Evolutionary conservation across 169 alveolate genomes (phyloP), one percentile per base, ranked within the genome.

Genomic region (Amoebophrya sp.): DNA sequence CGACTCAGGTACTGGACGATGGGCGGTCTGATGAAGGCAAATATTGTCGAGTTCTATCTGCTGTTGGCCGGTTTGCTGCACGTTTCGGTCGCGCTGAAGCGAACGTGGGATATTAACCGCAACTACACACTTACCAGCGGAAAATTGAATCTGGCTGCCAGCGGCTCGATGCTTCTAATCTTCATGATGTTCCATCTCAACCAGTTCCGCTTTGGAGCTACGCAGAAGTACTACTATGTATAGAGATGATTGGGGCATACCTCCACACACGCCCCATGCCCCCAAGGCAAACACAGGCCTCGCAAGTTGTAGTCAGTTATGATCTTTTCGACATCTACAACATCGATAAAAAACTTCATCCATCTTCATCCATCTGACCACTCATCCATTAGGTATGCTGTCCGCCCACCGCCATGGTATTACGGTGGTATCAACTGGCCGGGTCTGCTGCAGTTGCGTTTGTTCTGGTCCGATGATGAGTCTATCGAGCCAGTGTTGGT

Each of bases 131-230:
- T n/a, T n/a, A 78, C 54, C 53, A n/a, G n/a, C 78, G 54, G 54
- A 40, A 76, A 41, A 54, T 91, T 92, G 36, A 83, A 89, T 65
- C 65, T 92, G 78, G 90, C 91, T 34, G 29, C 89, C 92, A 39
- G 92, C 89, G 93, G 93, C 89, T 24, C 78, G 89, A 38, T 18
- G 29, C 93, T 92, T 47, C 89, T 92, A 41, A 77, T 90, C 89
- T 92, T 92, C 93, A 89, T 92, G 90, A 55, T 76, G 47, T 41
- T 92, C 92, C 93, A 92, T 89, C 93, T 92, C 77, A 78, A 41
- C 90, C 93, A 92, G 93, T 89, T 83, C 93, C 92, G 92, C 92
- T 90, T 90, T 89, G 92, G 90, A 24, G 89, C 0, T 41, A 77
- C 89, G 39, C 89, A 77, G 18, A 47, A 47, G 65, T 47, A 47